Base-by-base conservation (phyloP, 2,329 filamentous ascomycete species). In the Ophiostoma triangulosporum region DNA sequence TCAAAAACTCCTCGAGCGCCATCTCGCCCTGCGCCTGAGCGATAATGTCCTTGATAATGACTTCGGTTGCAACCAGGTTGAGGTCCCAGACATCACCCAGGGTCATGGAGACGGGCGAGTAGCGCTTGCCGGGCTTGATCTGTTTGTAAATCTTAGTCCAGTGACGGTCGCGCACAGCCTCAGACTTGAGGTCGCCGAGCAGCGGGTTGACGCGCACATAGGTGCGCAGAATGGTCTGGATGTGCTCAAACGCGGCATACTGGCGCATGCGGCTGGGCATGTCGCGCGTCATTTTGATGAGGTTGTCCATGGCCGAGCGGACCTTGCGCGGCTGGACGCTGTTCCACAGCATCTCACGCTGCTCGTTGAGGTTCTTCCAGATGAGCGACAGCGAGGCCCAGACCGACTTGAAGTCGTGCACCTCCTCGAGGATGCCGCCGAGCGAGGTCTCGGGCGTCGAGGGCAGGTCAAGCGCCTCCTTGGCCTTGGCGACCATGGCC, bases 251-350 rank as follows among this genome's bases (percentile, higher is more conserved):
- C n/a, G 94, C 94, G 61, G 94, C 91, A 67, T 99, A 99, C 64
- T 98, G 94, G 57, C 94, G 84, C 91, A 98, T 97, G 56, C 93
- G 84, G 68, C 89, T 95, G 0, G 94, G 93, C 93, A 98, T 97
- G 58, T 97, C 91, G 70, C 95, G 97, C 33, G 90, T 97, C 78
- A 95, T 95, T 73, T 95, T 95, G 66, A 97, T 88, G 52, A 97
- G 77, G 48, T 85, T 84, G 64, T 98, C 91, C 50, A 99, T 83
- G 57, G 88, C 86, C 61, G 86, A 80, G 35, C 93, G 82, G 55
- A 98, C 81, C 70, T 97, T 98, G 58, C 93, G 81, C 8, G 94
- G 91, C 64, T 97, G 89, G 1, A 98, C 86, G 63, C 88, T 95
- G 54, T 85, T 94, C 94, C 94, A 99, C 1, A 95, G 77, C 51